Evolutionary conservation across 495 filamentous ascomycete genomes (phyloP), one percentile per base, ranked within the genome.

Genomic region (Lepraria neglecta): DNA sequence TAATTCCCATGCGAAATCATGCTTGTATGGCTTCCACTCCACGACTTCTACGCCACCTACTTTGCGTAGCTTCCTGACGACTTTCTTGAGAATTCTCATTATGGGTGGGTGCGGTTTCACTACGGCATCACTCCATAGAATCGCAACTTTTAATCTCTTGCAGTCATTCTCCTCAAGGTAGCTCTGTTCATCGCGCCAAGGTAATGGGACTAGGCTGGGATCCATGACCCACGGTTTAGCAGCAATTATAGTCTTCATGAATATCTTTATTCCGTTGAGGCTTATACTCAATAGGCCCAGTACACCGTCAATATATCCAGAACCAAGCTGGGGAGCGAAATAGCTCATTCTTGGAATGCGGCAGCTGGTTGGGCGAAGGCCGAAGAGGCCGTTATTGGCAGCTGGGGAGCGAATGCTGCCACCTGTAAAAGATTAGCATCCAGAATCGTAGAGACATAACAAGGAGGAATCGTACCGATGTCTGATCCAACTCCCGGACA

Each of bases 391-490:
- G 62, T 83, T 79, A 56, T 83, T 77, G 24, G 80, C 80, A 0
- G 88, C 85, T 0, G 88, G 88, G 38, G 76, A 77, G 0, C 85
- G 76, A 62, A 89, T 86, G 4, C 82, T 87, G 5, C 86, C 86
- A 40, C 77, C 59, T 54, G 9, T 28, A 43, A 2, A 6, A n/a
- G 55, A 42, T 54, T 42, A 15, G 17, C 42, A 57, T 9, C 12
- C 24, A 15, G 7, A 43, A 31, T 10, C 38, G 1, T 12, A 14
- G 31, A 2, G 2, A 24, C 2, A 3, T 12, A 14, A 3, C 1
- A n/a, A 24, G 11, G 10, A 12, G 9, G 21, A 9, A 2, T 5
- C 40, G 6, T 2, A 21, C 81, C 87, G 48, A 90, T 80, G 66
- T 90, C 87, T 1, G 83, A 85, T 0, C 86, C 87, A 46, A 90